These are phyloP conservation scores for Hibiscus mutabilis DNA, from an alignment of 345 rosid genomes.

Conservation along the genomic window DNA sequence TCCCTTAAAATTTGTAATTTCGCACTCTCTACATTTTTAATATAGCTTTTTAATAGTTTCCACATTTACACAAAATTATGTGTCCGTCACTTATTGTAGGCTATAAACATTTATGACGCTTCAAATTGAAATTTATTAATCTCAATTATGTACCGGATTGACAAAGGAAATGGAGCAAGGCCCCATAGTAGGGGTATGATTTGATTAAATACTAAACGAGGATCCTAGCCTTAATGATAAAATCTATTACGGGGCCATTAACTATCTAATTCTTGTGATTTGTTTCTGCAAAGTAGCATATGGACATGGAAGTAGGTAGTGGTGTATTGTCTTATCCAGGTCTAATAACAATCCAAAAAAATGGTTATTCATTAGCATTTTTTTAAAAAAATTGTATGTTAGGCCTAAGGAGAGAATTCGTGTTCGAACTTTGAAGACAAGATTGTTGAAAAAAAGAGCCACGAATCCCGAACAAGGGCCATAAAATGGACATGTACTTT, in stretches of 20 bases:
- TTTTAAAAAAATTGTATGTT: not conserved
- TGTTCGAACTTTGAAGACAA: no score
- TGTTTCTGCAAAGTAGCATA: not conserved
- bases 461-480: rapidly evolving
- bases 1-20: no score
- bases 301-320: slow-evolving; percentile 3
- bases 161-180: slow-evolving; percentile 4
- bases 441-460: rapidly evolving
- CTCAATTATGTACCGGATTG: not conserved
- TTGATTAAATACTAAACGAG: not conserved
- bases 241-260: slow-evolving; percentile 15
- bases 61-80: no score
- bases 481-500: no score
- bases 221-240: slow-evolving; percentile 5
- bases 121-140: not conserved
- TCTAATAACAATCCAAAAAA: not conserved
- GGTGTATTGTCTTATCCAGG: not conserved
- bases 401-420: no score
- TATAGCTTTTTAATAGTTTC: no score
- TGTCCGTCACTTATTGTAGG: no score
- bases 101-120: not conserved
- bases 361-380: not conserved
- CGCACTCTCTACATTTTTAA: no score
- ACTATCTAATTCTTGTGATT: not conserved
- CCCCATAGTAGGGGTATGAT: slow-evolving; percentile 3